Evolutionary conservation across 352 stramenopile genomes (phyloP).

Genomic region (Heterotrichella gracilis): DNA sequence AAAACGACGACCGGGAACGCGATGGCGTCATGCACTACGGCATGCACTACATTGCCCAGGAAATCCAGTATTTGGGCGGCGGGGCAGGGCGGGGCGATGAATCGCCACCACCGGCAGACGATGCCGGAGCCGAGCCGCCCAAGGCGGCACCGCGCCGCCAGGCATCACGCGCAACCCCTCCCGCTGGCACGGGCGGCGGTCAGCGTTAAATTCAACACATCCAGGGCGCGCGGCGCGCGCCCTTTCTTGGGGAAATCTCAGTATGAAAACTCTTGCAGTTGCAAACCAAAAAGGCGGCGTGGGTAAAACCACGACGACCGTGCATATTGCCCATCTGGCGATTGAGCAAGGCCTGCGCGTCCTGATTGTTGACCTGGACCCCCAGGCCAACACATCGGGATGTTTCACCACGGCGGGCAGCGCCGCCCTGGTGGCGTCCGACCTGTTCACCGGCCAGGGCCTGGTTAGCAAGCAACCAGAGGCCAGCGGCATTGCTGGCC

Average conservation of each 20-base stretch:
- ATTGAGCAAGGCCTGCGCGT: neutral
- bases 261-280: constrained; percentile 6
- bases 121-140: neutral
- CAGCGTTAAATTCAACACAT: constrained; percentile 6
- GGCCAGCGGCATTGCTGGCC: neutral
- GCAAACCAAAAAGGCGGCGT: neutral
- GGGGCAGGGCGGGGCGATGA: neutral
- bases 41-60: neutral
- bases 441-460: neutral
- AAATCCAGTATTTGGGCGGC: neutral
- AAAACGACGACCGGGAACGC: neutral
- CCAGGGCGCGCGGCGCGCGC: neutral
- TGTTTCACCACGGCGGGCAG: neutral
- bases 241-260: constrained; percentile 1
- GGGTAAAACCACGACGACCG: neutral
- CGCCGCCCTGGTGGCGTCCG: neutral
- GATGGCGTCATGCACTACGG: neutral
- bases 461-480: neutral
- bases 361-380: neutral
- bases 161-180: neutral
- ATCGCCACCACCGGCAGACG: neutral
- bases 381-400: neutral
- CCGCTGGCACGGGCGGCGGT: neutral
- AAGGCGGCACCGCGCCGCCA: neutral
- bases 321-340: neutral